phyloP scores from a whole-genome alignment of 2,329 filamentous ascomycete genomes.

The Aquanectria penicillioides region DNA sequence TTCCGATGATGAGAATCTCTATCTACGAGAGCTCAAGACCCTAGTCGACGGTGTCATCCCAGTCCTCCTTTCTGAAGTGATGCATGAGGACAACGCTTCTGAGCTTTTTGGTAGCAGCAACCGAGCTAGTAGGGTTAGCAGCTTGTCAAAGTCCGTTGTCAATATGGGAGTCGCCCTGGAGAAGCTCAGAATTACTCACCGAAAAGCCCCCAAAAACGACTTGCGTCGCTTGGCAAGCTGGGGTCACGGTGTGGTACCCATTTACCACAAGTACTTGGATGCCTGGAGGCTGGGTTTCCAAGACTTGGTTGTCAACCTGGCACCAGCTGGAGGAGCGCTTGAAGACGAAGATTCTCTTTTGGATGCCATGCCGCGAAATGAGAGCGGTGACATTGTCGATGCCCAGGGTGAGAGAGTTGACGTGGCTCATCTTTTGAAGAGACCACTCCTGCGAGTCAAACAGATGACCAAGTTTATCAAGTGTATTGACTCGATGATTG shows the following conservation, averaged over 20 bases:
- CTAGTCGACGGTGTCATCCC: conserved; percentile 95
- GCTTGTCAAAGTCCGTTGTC: conserved; percentile 86
- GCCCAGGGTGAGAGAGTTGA: conserved; percentile 89
- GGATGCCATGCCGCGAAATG: conserved; percentile 68
- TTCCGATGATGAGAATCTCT: conserved; percentile 84
- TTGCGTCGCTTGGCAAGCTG: conserved; percentile 79
- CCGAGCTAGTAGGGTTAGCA: conserved; percentile 62
- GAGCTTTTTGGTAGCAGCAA: conserved; percentile 72
- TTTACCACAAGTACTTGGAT: conserved; percentile 87
- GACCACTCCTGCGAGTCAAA: conserved; percentile 88
- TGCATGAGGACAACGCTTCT: conserved; percentile 73
- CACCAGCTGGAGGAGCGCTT: conserved; percentile 65
- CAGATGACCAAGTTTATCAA: conserved; percentile 87
- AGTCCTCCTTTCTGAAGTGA: conserved; percentile 85
- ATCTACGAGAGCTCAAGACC: conserved; percentile 90
- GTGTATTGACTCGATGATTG: conserved; percentile 67
- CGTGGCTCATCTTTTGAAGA: conserved; percentile 90
- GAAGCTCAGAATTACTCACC: conserved; percentile 82
- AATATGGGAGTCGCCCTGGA: conserved; percentile 94
- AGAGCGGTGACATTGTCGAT: conserved; percentile 73
- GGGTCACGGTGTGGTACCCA: conserved; percentile 79
- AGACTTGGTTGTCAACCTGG: conserved; percentile 92
- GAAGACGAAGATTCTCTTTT: conserved; percentile 71
- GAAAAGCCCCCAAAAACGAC: conserved; percentile 79
- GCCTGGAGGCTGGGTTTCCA: conserved; percentile 95